Evolutionary conservation across 2,329 filamentous ascomycete species (phyloP), one percentile per base, ranked within the genome.

Genomic region (Furcasterigmium furcatum): DNA sequence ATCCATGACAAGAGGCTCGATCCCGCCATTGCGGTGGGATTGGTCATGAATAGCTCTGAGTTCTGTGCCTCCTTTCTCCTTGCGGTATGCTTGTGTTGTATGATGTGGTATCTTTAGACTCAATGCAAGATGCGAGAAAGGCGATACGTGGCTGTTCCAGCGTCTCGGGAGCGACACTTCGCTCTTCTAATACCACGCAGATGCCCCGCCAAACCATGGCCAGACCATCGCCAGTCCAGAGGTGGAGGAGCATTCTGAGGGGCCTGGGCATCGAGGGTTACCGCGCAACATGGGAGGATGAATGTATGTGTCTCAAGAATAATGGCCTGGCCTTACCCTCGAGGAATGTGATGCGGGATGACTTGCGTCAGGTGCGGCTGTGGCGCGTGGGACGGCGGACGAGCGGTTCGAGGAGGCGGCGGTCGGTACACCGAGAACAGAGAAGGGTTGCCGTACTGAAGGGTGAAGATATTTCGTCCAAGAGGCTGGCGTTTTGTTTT

Each of bases 251-350:
- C 27, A 42, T 36, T 58, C 58, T 19, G 57, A 56, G 16, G 21
- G 9, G 20, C 21, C 40, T 14, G 32, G 29, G 41, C 27, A 27
- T 27, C 16, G 3, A 21, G 19, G 24, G 50, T 49, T 49, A 46
- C 48, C 36, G 48, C 43, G 50, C 50, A 51, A 51, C 48, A 41
- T 35, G 36, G 21, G n/a, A 22, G 22, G 30, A 43, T 41, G 46
- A 49, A 52, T 51, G 44, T 18, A 18, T 4, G 9, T 24, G 48
- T 49, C 43, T 46, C 39, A 43, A 22, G 38, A 45, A 47, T 48
- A 52, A 52, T 49, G 16, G 44, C 16, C 32, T 38, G 36, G 48
- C 45, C 48, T 52, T 41, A 51, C 50, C 44, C 35, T 10, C 20
- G 19, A 46, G 42, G 48, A 52, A 52, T 52, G 48, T 34, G 30